Evolutionary conservation across 257 asterid species (phyloP).

Genomic region (Hygrophila difformis): DNA sequence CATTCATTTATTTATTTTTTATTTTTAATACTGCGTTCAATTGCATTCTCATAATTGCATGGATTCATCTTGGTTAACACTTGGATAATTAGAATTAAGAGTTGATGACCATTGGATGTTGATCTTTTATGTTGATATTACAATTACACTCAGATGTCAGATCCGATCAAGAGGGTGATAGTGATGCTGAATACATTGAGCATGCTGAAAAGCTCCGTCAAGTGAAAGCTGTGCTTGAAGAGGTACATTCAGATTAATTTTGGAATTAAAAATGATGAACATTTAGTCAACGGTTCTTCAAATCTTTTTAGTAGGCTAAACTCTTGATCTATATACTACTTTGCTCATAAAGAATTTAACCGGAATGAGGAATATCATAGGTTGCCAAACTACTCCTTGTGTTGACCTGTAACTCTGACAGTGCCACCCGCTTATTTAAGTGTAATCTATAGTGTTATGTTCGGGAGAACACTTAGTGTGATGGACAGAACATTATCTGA

Average conservation of each 20-base stretch:
- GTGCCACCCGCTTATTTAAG: no score
- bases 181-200: slow-evolving; percentile 92
- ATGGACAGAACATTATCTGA: no score
- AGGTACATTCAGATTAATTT: slow-evolving; percentile 39
- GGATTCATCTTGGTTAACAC: no score
- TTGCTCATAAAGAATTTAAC: background rate
- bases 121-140: slow-evolving; percentile 13
- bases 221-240: slow-evolving; percentile 99
- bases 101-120: no score
- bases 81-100: no score
- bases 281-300: no score
- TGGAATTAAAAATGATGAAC: no score
- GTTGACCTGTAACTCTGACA: background rate
- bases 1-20: no score
- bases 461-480: no score
- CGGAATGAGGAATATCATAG: background rate
- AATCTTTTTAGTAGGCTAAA: background rate
- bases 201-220: slow-evolving; percentile 99
- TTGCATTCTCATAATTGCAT: no score
- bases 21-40: no score
- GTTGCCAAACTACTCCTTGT: background rate
- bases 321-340: background rate
- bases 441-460: no score
- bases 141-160: slow-evolving; percentile 41
- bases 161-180: slow-evolving; percentile 88